These are phyloP conservation scores for Bertia moriformis DNA, from an alignment of 2,329 filamentous ascomycete genomes.

Conservation along the genomic window DNA sequence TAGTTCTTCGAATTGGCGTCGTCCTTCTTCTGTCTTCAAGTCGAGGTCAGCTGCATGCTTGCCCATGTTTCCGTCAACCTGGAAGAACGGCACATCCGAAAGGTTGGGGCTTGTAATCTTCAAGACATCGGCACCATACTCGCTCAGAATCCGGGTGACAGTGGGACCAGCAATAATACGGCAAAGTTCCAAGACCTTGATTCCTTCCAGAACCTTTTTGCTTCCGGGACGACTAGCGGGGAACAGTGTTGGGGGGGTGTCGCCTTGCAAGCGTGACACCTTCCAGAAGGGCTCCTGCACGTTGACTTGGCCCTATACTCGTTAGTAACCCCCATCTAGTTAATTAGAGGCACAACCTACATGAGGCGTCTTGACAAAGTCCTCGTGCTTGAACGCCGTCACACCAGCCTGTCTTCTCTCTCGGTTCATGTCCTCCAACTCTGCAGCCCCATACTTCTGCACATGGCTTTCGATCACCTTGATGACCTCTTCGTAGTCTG, in stretches of 20 bases:
- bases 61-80: constrained; percentile 31
- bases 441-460: constrained; percentile 17
- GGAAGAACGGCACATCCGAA: constrained; percentile 22
- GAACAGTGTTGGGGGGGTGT: not conserved
- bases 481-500: constrained; percentile 23
- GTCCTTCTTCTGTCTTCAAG: constrained; percentile 20
- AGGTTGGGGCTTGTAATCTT: constrained; percentile 21
- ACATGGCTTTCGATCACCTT: constrained; percentile 21
- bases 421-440: constrained; percentile 22
- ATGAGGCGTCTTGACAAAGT: constrained; percentile 22
- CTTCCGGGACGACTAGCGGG: not conserved
- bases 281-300: constrained; percentile 1
- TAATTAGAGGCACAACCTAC: constrained; percentile 15
- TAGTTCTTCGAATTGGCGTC: constrained; percentile 20
- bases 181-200: constrained; percentile 30
- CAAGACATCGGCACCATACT: constrained; percentile 30
- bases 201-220: constrained; percentile 24
- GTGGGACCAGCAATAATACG: constrained; percentile 31
- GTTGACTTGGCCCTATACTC: not conserved
- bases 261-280: not conserved
- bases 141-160: constrained; percentile 23
- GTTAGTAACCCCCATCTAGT: no score
- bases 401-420: constrained; percentile 22
- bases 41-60: constrained; percentile 30
- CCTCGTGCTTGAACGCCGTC: constrained; percentile 21